These are phyloP conservation scores for Chenopodium formosanum DNA, from an alignment of 148 eudicot species.

Conservation along the genomic window DNA sequence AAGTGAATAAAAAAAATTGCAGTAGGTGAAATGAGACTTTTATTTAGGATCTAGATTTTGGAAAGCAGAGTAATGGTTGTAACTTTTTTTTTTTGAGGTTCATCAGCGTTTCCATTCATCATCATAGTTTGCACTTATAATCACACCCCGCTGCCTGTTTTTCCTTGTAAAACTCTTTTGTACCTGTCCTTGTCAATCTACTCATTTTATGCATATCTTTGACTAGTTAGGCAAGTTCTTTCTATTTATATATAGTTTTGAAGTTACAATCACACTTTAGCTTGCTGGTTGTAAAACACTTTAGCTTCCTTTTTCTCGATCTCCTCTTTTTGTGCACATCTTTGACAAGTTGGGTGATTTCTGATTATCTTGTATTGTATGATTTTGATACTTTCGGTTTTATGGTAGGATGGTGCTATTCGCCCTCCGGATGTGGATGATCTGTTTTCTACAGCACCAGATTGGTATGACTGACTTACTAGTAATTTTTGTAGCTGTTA, in stretches of 20 bases:
- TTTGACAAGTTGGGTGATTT: background rate
- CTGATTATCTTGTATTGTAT: background rate
- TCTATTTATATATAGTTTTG: background rate
- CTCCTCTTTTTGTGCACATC: background rate
- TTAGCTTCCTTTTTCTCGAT: background rate
- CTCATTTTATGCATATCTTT: background rate
- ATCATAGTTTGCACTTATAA: background rate
- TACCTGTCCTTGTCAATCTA: background rate
- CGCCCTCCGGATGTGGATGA: constrained; percentile 68
- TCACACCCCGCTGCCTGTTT: background rate
- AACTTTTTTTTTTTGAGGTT: background rate
- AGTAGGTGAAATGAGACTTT: too few relatives aligned
- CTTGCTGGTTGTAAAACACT: background rate
- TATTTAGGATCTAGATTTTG: background rate
- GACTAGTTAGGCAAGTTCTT: background rate
- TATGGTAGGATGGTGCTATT: constrained; percentile 68
- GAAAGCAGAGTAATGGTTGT: background rate
- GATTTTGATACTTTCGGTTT: background rate
- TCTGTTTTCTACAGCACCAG: constrained; percentile 93
- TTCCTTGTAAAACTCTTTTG: background rate
- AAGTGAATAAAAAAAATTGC: too few relatives aligned
- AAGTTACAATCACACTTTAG: background rate
- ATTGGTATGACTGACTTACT: constrained; percentile 45
- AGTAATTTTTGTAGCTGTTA: background rate
- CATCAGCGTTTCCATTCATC: background rate